Base-by-base conservation (phyloP, 106 monocot genomes). In the Dioscorea dumetorum region DNA sequence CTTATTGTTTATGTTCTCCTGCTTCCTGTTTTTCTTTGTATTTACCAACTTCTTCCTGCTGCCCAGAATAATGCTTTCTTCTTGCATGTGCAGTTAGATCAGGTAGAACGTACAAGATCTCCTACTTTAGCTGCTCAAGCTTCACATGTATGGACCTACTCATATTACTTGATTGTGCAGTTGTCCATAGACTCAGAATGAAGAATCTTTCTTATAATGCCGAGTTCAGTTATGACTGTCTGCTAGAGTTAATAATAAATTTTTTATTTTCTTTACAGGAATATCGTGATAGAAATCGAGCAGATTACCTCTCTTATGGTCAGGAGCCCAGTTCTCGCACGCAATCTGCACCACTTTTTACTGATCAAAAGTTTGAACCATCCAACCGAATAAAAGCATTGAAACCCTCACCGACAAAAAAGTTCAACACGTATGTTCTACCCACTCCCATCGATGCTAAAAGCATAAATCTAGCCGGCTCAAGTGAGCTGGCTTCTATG, bases 371-470 rank as follows among this genome's bases (percentile, higher is more conserved):
- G 63, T 51, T 67, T 67, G 87, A 94, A 34, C 63, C 71, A 69
- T 74, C 70, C 49, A 87, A 90, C 49, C 73, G 70, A 62, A 72
- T 83, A 56, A 71, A 68, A 33, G 62, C 82, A 61, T 70, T 84
- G 67, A 81, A 49, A 20, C 76, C 79, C 22, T 75, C 84, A 67
- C 78, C 82, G 33, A 71, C 84, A 70, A 90, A 69, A 73, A 88
- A 81, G 78, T 66, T 72, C 68, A 75, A 79, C 67, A 78, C 87
- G 11, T 94, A 94, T 66, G 87, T 71, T 23, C 74, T 94, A 51
- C 94, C 94, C 31, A 87, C 81, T 24, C 94, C 94, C 34, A 32
- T 87, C 54, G 94, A 87, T 74, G 70, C 70, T 28, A 80, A 87
- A 53, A 64, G 50, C 70, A 59, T 79, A 63, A 35, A 49, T 67